Conservation (phyloP, 169 alveolate species). For the Blepharisma undulans region DNA sequence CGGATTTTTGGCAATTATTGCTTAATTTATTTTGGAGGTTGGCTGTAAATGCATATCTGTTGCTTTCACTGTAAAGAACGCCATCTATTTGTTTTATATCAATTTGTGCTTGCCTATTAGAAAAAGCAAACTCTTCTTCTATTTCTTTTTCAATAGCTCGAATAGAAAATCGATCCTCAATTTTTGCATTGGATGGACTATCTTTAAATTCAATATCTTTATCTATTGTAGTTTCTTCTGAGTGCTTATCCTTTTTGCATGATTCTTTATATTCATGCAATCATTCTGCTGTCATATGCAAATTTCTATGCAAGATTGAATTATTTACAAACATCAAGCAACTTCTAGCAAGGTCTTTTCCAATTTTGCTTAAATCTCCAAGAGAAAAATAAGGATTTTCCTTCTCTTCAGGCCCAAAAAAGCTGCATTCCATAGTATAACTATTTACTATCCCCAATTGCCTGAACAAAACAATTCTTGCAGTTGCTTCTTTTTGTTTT, state of each 20-base stretch:
- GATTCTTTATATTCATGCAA: not conserved
- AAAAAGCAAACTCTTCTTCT: not conserved
- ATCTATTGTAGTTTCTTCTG: not conserved
- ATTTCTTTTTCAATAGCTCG: not conserved
- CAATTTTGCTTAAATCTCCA: conserved; percentile 16
- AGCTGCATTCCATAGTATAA: conserved; percentile 50
- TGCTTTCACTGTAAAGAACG: not conserved
- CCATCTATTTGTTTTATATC: not conserved
- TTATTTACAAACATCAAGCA: not conserved
- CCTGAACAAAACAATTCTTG: conserved; percentile 46
- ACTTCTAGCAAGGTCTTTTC: not conserved
- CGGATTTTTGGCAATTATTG: not conserved
- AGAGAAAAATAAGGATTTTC: not conserved
- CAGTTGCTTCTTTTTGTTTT: conserved; percentile 56
- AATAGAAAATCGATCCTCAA: not conserved
- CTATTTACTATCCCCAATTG: conserved; percentile 42
- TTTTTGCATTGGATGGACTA: not conserved
- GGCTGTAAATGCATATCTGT: not conserved
- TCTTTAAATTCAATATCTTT: not conserved
- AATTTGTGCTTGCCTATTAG: not conserved
- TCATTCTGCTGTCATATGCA: not conserved
- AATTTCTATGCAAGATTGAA: not conserved
- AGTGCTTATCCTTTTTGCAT: not conserved
- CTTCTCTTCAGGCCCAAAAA: conserved; percentile 30
- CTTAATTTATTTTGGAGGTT: not conserved